Conservation (phyloP, 352 stramenopile species). For the Globisporangium spiculum region DNA sequence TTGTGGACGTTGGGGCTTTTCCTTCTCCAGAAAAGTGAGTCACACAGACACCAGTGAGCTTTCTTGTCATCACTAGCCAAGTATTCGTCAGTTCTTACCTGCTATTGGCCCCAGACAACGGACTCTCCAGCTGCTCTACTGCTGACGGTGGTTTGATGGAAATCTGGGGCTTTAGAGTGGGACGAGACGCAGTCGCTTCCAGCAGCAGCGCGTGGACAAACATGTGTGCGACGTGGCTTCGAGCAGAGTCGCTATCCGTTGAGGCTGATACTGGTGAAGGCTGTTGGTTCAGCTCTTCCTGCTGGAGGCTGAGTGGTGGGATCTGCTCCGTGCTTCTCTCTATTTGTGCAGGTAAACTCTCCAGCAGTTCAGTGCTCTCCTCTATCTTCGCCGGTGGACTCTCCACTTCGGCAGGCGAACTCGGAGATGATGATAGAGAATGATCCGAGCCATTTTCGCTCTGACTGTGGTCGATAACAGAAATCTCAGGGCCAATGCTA, state of each 20-base stretch:
- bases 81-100: background rate
- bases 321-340: background rate
- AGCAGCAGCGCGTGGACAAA: conserved; percentile 4
- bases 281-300: background rate
- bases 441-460: background rate
- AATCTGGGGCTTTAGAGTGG: background rate
- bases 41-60: no score
- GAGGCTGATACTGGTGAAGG: background rate
- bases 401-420: background rate
- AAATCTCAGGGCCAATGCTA: conserved; percentile 6
- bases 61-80: background rate
- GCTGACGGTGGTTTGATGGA: background rate
- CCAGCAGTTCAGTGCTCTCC: background rate
- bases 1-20: conserved; percentile 30
- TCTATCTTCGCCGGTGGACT: background rate
- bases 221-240: background rate
- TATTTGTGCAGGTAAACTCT: background rate
- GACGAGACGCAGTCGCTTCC: background rate
- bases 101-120: background rate
- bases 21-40: conserved; percentile 6
- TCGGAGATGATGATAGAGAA: background rate
- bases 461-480: background rate
- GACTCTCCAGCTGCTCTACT: background rate
- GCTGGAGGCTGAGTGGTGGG: background rate
- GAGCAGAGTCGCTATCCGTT: background rate